phyloP scores from a whole-genome alignment of 352 stramenopile species.

The Globisporangium iwayamae region DNA sequence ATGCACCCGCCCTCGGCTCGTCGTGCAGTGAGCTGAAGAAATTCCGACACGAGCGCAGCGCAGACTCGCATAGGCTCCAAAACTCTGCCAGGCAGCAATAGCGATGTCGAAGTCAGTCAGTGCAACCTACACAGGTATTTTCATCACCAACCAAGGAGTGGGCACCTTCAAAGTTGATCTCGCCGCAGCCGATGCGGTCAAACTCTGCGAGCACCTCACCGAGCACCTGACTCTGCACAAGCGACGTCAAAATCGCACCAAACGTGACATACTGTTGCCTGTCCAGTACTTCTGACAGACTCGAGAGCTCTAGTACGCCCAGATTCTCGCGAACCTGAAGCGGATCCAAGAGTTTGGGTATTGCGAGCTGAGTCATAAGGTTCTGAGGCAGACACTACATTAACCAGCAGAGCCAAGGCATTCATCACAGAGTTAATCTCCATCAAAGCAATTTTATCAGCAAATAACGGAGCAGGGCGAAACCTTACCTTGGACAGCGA shows the following conservation, averaged over 20 bases:
- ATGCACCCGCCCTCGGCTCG: constrained; percentile 36
- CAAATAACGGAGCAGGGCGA: not conserved
- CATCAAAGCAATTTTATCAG: not conserved
- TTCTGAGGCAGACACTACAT: constrained; percentile 8
- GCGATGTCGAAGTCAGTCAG: not conserved
- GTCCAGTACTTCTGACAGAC: constrained; percentile 24
- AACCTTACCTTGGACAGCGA: constrained; percentile 45
- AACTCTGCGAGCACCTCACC: constrained; percentile 38
- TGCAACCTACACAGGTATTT: not conserved
- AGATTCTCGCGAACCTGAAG: constrained; percentile 17
- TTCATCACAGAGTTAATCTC: not conserved
- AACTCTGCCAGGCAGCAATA: constrained; percentile 33
- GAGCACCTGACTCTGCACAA: constrained; percentile 47
- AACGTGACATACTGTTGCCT: constrained; percentile 21
- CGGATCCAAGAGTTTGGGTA: constrained; percentile 17
- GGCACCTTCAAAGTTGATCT: constrained; percentile 59
- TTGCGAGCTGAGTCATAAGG: constrained; percentile 4
- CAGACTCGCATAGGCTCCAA: constrained; percentile 33
- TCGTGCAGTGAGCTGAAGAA: constrained; percentile 28
- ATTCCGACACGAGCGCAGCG: constrained; percentile 26
- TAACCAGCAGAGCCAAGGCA: not conserved
- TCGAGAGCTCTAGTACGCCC: constrained; percentile 17
- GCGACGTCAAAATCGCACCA: constrained; percentile 27
- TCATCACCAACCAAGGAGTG: not conserved
- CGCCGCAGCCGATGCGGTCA: constrained; percentile 43